A percentile compares a stretch with the other conserved stretches of the same genome.
Conservation (phyloP, 768 basidiomycete genomes). For the Cystoderma amianthinum region DNA sequence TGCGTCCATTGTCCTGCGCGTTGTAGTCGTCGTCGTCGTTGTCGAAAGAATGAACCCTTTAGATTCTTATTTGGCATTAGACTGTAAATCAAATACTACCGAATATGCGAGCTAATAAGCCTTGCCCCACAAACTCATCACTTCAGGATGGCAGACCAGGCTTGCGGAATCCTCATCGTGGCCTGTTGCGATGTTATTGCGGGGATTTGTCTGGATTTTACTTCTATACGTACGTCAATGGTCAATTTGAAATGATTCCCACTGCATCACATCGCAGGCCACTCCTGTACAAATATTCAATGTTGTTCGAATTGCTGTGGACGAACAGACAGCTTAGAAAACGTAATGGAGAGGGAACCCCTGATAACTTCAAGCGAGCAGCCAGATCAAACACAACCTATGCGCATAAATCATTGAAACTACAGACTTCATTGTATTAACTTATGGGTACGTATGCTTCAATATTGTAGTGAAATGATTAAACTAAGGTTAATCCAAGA, state of each 20-base stretch:
- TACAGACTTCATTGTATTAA: no score
- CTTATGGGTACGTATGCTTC: no score
- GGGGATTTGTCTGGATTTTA: conserved; percentile 30
- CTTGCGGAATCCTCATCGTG: conserved; percentile 17
- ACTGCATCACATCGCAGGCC: conserved; percentile 15
- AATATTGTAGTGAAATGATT: no score
- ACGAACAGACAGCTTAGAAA: not conserved
- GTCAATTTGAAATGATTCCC: not conserved
- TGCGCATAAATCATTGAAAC: no score
- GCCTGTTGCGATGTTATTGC: conserved; percentile 28
- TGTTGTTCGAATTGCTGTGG: not conserved
- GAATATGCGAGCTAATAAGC: not conserved
- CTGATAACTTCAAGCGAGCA: not conserved
- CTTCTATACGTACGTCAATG: conserved; percentile 23
- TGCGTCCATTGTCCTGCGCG: conserved; percentile 5
- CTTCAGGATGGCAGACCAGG: conserved; percentile 18
- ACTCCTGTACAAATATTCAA: conserved; percentile 23
- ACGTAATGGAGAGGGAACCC: not conserved
- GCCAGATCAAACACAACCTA: not conserved
- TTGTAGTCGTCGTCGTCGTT: not conserved
- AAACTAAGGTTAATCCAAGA: no score
- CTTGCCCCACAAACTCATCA: not conserved
- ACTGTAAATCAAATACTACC: not conserved
- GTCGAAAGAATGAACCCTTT: not conserved
- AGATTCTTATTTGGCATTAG: no score